Percentiles rank a stretch among this genome's conserved stretches.
These are phyloP conservation scores for Colletotrichum horii DNA, from an alignment of 2,329 filamentous ascomycete genomes.

Conservation along the genomic window DNA sequence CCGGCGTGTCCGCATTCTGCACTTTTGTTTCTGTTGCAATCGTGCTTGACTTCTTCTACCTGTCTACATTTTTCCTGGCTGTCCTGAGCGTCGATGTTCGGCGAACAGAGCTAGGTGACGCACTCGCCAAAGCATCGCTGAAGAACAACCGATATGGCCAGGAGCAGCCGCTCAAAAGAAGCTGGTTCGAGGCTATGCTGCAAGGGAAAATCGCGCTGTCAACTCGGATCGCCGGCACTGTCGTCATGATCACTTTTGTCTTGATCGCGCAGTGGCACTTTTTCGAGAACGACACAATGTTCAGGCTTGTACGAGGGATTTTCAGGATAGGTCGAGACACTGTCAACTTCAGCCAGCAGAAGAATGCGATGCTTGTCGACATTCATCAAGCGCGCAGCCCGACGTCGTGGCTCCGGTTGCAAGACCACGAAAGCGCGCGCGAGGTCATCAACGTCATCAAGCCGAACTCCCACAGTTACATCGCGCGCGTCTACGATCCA, in stretches of 20 bases:
- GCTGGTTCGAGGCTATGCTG: slow-evolving; percentile 67
- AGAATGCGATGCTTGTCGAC: slow-evolving; percentile 53
- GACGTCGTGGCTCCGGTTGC: slow-evolving; percentile 76
- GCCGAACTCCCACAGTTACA: slow-evolving; percentile 72
- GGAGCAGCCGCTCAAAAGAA: slow-evolving; percentile 37
- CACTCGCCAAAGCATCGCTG: slow-evolving; percentile 62
- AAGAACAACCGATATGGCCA: slow-evolving; percentile 36
- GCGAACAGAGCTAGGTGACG: slow-evolving; percentile 76
- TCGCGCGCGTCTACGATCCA: slow-evolving; percentile 77
- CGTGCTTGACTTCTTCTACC: slow-evolving; percentile 77
- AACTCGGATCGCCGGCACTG: slow-evolving; percentile 76
- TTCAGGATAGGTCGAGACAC: slow-evolving; percentile 32
- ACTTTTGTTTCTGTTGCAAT: slow-evolving; percentile 77
- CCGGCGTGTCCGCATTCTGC: slow-evolving; percentile 77
- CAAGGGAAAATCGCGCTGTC: slow-evolving; percentile 71
- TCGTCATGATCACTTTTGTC: slow-evolving; percentile 75
- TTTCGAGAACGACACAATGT: slow-evolving; percentile 62
- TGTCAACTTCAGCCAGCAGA: slow-evolving; percentile 25
- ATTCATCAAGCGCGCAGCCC: slow-evolving; percentile 80
- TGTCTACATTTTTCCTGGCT: slow-evolving; percentile 80
- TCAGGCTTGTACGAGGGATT: slow-evolving; percentile 39
- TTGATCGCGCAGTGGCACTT: slow-evolving; percentile 80
- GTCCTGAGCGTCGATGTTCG: slow-evolving; percentile 82
- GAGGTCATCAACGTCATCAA: slow-evolving; percentile 81
- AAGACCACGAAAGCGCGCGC: slow-evolving; percentile 79